These are phyloP conservation scores for Lasiodiplodia gonubiensis DNA, from an alignment of 2,329 filamentous ascomycete genomes.

Conservation along the genomic window DNA sequence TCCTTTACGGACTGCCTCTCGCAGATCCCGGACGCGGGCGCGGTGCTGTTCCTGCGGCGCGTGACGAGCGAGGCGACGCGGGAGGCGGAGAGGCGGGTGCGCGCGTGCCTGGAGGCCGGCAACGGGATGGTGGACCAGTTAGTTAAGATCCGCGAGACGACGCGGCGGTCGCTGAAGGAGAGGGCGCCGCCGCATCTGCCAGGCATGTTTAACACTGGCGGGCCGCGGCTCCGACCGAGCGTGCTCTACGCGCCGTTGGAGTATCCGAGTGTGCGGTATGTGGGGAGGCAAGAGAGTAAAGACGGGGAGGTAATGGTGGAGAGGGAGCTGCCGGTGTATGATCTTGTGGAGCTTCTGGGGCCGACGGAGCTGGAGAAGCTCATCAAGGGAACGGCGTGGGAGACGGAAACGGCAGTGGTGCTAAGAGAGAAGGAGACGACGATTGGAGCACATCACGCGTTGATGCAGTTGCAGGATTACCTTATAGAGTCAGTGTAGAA, in stretches of 20 bases:
- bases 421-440: slow-evolving; percentile 8
- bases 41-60: slow-evolving; percentile 10
- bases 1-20: neutral
- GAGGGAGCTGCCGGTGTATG: slow-evolving; percentile 42
- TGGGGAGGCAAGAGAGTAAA: neutral
- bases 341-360: slow-evolving; percentile 43
- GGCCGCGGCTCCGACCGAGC: slow-evolving; percentile 36
- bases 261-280: slow-evolving; percentile 37
- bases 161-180: slow-evolving; percentile 31
- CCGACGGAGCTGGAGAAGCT: slow-evolving; percentile 37
- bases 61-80: neutral
- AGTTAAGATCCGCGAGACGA: neutral
- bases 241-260: slow-evolving; percentile 40
- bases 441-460: slow-evolving; percentile 13
- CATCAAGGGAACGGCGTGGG: slow-evolving; percentile 35
- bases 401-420: slow-evolving; percentile 36
- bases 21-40: neutral
- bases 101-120: neutral
- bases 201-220: neutral
- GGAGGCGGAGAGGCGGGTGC: neutral
- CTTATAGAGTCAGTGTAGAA: slow-evolving; percentile 4
- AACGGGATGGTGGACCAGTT: slow-evolving; percentile 4
- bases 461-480: slow-evolving; percentile 25
- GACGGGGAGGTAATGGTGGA: slow-evolving; percentile 30
- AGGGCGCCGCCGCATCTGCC: slow-evolving; percentile 30